Evolutionary conservation across 176 grass and related monocot species (phyloP), one percentile per base, ranked within the genome.

Genomic region (Eragrostis curvula): DNA sequence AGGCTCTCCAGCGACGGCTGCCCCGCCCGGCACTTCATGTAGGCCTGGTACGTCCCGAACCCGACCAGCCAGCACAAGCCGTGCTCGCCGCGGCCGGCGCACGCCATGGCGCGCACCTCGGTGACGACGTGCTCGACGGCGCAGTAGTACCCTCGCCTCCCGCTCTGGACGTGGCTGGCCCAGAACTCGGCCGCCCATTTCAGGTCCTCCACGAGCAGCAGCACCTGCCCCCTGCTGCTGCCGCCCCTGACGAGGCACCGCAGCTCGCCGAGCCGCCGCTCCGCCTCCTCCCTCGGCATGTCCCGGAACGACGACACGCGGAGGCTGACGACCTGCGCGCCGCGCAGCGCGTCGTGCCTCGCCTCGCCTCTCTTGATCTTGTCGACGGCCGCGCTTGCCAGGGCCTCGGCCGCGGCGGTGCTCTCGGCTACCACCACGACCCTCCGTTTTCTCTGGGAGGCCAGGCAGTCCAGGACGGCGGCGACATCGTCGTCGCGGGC

Each of bases 121-220:
- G 81, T 91, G 73, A 98, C 83, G 3, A 83, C 88, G 79, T 94
- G 92, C 81, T 98, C 92, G 28, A 93, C 83, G 41, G 95, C 30
- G 82, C 90, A 93, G 69, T 94, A 90, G 78, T 89, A 87, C 49
- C 86, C 84, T 58, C 80, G 82, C 48, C 79, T 76, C 0, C 65
- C 85, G 12, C 85, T 68, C 73, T 84, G 87, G 32, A 42, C 74
- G 55, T 67, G 65, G 12, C 60, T 77, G 9, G 74, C 77, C 92
- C 92, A 91, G 72, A 88, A 93, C 61, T 98, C 90, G 36, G 88
- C 88, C 12, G 73, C 81, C 88, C 88, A 94, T 76, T 84, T 92
- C 39, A 98, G 81, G 84, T 98, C 92, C 77, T 94, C 95, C 63
- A 98, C 70, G 50, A 93, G 66, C 21, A 97, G 72, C 30, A 92